A percentile compares a stretch with the other conserved stretches of the same genome.
Conservation (phyloP, 1,139 yeast species). For the Yamadazyma friedrichii region DNA sequence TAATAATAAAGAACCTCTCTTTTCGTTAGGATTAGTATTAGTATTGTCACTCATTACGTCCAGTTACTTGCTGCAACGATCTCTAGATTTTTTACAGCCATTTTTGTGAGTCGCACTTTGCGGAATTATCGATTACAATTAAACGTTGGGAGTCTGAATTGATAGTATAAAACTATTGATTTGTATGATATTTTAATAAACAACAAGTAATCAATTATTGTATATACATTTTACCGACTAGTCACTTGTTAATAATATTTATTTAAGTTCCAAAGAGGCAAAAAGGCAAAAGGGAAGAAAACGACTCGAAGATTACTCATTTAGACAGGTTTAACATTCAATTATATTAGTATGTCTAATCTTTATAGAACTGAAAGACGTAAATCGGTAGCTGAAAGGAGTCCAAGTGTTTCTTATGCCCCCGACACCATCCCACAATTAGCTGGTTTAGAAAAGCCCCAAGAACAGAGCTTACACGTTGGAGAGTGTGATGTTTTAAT, state of each 20-base stretch:
- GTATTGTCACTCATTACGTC: not conserved
- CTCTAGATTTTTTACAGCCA: too few relatives aligned
- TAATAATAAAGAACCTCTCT: slow-evolving; percentile 58
- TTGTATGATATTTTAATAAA: too few relatives aligned
- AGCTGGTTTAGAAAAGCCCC: slow-evolving; percentile 74
- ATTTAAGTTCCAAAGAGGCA: too few relatives aligned
- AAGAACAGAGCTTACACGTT: slow-evolving; percentile 44
- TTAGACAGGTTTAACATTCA: not conserved
- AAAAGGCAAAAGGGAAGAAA: too few relatives aligned
- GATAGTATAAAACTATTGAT: not conserved
- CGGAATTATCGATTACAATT: not conserved
- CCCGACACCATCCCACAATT: slow-evolving; percentile 72
- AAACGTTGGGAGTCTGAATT: not conserved
- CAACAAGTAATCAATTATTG: too few relatives aligned
- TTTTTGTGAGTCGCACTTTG: slow-evolving; percentile 1
- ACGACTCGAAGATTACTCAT: too few relatives aligned
- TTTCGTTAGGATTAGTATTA: slow-evolving; percentile 9
- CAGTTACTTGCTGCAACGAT: not conserved
- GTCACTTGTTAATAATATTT: not conserved
- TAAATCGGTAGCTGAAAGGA: slow-evolving; percentile 70
- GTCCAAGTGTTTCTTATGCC: slow-evolving; percentile 56
- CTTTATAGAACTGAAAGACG: slow-evolving; percentile 45
- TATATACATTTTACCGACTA: too few relatives aligned
- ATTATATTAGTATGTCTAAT: slow-evolving; percentile 1
- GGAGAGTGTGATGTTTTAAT: slow-evolving; percentile 83